Percentiles rank a stretch among this genome's conserved stretches.
Evolutionary conservation across 2,329 filamentous ascomycete genomes (phyloP).

Genomic region (Ophiostoma novo-ulmi): DNA sequence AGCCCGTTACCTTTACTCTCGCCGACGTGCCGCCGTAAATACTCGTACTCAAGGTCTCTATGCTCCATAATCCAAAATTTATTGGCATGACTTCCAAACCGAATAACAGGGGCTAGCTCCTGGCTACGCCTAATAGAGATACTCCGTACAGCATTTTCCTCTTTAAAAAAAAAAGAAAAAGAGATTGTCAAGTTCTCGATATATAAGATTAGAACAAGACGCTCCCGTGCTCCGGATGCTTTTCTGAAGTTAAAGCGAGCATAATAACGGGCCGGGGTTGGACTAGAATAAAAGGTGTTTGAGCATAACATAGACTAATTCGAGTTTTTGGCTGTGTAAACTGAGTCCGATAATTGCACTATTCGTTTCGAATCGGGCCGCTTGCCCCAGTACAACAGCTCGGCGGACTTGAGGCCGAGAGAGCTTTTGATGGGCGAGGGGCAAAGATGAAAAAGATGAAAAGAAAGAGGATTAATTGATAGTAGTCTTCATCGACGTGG

Average conservation of each 20-base stretch:
- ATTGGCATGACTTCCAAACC: neutral
- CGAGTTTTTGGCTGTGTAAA: neutral
- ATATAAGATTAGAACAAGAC: neutral
- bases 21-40: constrained; percentile 17
- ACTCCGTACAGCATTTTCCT: neutral
- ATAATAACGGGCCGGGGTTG: constrained; percentile 2
- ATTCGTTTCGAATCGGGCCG: constrained; percentile 24
- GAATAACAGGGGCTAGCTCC: neutral
- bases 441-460: neutral
- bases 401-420: neutral
- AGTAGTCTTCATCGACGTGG: neutral
- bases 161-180: no score
- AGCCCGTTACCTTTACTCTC: neutral
- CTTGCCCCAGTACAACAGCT: constrained; percentile 1
- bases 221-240: neutral
- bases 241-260: neutral
- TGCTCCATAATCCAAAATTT: no score
- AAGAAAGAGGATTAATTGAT: neutral
- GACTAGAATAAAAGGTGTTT: neutral
- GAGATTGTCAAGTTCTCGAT: neutral
- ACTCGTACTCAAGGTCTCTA: no score
- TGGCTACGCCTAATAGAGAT: constrained; percentile 2
- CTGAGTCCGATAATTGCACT: neutral
- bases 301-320: neutral
- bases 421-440: neutral